Conservation (phyloP, 2,329 filamentous ascomycete species). For the Arthrobotrys pseudoclavata region DNA sequence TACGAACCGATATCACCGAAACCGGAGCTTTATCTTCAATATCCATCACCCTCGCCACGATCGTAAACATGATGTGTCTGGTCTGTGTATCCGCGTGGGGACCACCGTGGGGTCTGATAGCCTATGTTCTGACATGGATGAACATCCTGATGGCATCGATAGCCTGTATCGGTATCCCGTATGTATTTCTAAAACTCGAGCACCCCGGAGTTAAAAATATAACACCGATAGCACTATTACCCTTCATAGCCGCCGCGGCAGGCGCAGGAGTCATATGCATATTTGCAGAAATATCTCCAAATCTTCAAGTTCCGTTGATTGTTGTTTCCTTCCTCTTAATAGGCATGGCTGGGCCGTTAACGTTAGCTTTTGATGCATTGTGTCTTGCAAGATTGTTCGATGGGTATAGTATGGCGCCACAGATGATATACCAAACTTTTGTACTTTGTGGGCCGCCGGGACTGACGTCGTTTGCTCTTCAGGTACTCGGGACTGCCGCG, state of each 20-base stretch:
- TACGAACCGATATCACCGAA: not conserved
- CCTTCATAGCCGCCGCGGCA: not conserved
- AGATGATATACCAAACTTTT: slow-evolving; percentile 1
- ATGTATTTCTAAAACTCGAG: not conserved
- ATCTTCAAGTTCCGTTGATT: not conserved
- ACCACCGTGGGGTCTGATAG: not conserved
- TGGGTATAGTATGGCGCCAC: not conserved
- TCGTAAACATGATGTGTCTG: slow-evolving; percentile 3
- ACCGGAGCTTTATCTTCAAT: not conserved
- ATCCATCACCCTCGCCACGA: not conserved
- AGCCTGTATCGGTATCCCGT: not conserved
- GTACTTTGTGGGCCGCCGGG: not conserved
- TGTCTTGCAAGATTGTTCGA: not conserved
- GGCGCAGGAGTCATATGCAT: not conserved
- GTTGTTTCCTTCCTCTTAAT: not conserved
- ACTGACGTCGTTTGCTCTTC: slow-evolving; percentile 4
- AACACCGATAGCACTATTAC: not conserved
- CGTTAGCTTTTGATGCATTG: not conserved
- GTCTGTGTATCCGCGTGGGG: not conserved
- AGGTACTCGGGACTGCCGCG: not conserved
- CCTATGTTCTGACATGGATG: not conserved
- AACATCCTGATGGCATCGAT: slow-evolving; percentile 1
- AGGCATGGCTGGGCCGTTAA: not conserved
- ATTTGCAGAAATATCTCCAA: not conserved
- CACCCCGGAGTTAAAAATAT: not conserved